Base-by-base conservation (phyloP, 2,329 filamentous ascomycete species). In the Calonectria pauciramosa region DNA sequence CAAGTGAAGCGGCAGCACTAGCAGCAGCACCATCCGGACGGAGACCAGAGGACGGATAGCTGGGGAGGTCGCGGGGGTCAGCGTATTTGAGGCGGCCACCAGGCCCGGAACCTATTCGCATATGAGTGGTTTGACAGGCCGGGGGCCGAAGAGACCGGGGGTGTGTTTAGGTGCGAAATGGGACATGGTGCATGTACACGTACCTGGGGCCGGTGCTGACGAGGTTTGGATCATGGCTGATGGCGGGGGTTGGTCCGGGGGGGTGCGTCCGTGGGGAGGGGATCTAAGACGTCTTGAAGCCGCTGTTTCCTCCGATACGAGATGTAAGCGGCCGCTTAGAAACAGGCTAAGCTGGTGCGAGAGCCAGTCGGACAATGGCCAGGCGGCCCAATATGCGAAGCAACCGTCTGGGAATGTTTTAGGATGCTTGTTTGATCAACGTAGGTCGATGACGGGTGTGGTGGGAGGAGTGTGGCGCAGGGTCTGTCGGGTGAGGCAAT, bases 1-100 rank as follows among this genome's bases (percentile, higher is more conserved):
- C 95, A 59, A 96, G 87, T 67, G 90, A 91, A 51, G 94, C 94
- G 69, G 95, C 95, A 70, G 94, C 92, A 77, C 93, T 91, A 74
- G 94, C 95, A 71, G 94, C 95, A 67, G 89, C 88, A 79, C 86
- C 87, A 78, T 90, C 87, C 56, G 87, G 80, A 69, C 83, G 86
- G 72, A 95, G 88, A 47, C 94, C 93, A 72, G 89, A 83, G 13
- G 93, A 92, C 16, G 95, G 94, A 80, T 90, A 96, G 81, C 93
- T 94, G 47, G 95, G 95, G 28, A 97, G 90, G 79, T 94, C 92
- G 81, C 92, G 89, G 54, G 94, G 91, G 80, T 91, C 90, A 74
- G 94, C 94, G 87, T 95, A 94, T 83, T 92, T 94, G 74, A 96
- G 87, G 68, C 86, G 86, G 56, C 56, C 34, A 59, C 87, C 88